Base-by-base conservation (phyloP, 2,329 filamentous ascomycete genomes). In the Ceratocystis destructans region DNA sequence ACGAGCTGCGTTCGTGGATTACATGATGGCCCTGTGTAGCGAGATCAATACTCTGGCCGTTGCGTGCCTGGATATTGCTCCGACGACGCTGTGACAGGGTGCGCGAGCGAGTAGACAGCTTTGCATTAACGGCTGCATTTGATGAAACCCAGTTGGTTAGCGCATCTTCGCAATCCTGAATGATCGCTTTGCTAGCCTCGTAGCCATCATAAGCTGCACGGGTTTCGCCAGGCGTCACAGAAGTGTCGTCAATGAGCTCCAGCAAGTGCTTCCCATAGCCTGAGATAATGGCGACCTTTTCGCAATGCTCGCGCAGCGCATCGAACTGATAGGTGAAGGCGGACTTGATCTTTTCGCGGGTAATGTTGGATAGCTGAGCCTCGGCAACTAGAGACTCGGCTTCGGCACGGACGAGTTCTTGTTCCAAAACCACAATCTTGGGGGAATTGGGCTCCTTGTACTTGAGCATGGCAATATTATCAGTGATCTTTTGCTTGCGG, bases 391-490 rank as follows among this genome's bases (percentile, higher is more conserved):
- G 86, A n/a, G 94, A 97, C 77, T 99, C 94, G 72, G 94, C 94
- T 78, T 99, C 94, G 71, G 94, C 94, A 72, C 94, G 92, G 71
- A 99, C 94, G 68, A 99, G 89, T 78, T 99, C 94, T 78, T 99
- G 94, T 79, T 99, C 94, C 66, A 99, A 87, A 50, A 99, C 92
- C 67, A 96, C 91, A 72, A 99, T 96, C 79, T 91, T 94, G 70
- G 93, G 92, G 45, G 92, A 96, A 80, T 96, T 96, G 71, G 94
- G 94, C 77, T 99, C 94, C 81, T 99, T 99, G 85, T 97, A 99
- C 79, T 99, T 99, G 73, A 99, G 84, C 77, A 97, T 93, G 63
- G 94, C 93, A 72, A 99, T 99, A 75, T 97, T 90, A 75, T 99
- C 94, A 72, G 90, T 96, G 74, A 99, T 97, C 80, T 97, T 99